Evolutionary conservation across 2,329 filamentous ascomycete genomes (phyloP), one percentile per base, ranked within the genome.

Genomic region (Cytospora piceicola): DNA sequence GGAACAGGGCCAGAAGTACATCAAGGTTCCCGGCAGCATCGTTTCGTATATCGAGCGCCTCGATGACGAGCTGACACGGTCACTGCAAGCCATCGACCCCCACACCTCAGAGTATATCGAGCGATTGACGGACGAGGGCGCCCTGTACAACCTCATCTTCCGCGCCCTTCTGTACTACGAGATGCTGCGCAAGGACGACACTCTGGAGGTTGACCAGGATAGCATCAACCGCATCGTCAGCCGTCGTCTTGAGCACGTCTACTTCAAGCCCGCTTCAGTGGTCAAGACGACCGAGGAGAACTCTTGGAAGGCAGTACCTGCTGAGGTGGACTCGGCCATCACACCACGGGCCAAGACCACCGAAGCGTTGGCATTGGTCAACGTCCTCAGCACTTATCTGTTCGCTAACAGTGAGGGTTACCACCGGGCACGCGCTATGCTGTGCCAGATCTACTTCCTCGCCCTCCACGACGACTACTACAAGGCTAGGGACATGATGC

Each of bases 101-200:
- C 95, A 99, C 81, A 99, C 95, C 51, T 95, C 95, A 34, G 95
- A 99, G 81, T 99, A 99, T 76, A 97, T 99, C 69, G 95, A 99
- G 77, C 88, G 96, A 66, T 82, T 99, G 67, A 90, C 91, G 63
- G 95, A 99, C 73, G 95, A 99, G 82, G 90, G 90, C 69, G 83
- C 90, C 58, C 84, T 99, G 60, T 99, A 99, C 83, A 93, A 92
- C 79, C 90, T 93, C 79, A 92, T 99, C 77, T 90, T 97, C 76
- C 92, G 93, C 69, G 88, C 91, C 56, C 85, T 93, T 73, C 85
- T 97, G 67, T 99, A 99, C 81, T 90, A 94, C 68, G 95, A 99
- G 82, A 84, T 83, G 69, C 83, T 97, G 63, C 86, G 86, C 76
- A 88, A 91, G 78, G 88, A 90, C 69, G 77, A 84, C 55, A 83